phyloP scores from a whole-genome alignment of 108 stramenopile species.

The Aurantiochytrium sp. region DNA sequence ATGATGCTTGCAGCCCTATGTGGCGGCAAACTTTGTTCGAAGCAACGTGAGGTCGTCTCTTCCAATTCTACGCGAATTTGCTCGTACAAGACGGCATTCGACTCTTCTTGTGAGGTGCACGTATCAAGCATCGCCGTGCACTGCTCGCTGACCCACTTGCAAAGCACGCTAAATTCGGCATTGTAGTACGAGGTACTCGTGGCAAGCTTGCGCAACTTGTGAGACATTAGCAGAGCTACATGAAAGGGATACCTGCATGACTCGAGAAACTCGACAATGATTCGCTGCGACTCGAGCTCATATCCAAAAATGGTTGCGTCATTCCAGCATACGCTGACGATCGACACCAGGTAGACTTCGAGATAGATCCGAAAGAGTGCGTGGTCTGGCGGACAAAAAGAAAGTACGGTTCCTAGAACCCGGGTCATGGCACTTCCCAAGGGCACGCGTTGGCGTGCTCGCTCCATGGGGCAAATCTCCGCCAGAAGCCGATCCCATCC shows the following conservation, averaged over 20 bases:
- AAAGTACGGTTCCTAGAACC: neutral
- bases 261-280: neutral
- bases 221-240: neutral
- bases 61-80: neutral
- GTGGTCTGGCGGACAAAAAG: neutral
- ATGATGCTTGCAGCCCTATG: no score
- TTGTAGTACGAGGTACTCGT: neutral
- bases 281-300: neutral
- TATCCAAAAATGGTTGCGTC: neutral
- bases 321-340: neutral
- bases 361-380: neutral
- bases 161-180: neutral
- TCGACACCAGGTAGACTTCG: neutral
- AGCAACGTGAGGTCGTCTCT: neutral
- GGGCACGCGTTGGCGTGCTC: no score
- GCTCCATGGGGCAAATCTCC: no score
- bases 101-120: neutral
- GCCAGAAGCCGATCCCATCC: no score
- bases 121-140: neutral
- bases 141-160: neutral
- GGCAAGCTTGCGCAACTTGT: neutral
- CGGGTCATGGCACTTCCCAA: neutral
- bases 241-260: neutral
- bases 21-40: neutral
- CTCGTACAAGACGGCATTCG: neutral